phyloP scores from a whole-genome alignment of 352 stramenopile genomes.

The Pythium sp. region DNA sequence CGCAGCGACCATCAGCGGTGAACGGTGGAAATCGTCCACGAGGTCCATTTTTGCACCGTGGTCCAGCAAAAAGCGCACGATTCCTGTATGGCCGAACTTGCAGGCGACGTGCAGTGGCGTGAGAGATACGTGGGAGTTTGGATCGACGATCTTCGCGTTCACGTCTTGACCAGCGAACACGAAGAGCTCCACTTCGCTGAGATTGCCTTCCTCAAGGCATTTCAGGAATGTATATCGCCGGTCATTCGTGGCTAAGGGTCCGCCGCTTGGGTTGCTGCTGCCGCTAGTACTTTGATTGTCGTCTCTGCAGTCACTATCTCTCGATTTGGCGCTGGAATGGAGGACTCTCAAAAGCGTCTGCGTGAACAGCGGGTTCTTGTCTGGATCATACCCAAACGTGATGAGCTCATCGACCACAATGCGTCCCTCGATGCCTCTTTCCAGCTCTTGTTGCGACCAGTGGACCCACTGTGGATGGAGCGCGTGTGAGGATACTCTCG shows the following conservation, averaged over 20 bases:
- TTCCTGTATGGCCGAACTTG: conserved; percentile 36
- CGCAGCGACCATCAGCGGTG: conserved; percentile 61
- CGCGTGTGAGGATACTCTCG: conserved; percentile 16
- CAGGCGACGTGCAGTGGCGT: conserved; percentile 56
- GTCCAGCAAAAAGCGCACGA: conserved; percentile 49
- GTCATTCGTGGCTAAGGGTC: neutral
- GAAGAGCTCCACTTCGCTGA: conserved; percentile 60
- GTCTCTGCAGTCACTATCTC: conserved; percentile 15
- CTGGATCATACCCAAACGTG: conserved; percentile 41
- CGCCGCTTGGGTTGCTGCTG: neutral
- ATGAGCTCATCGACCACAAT: conserved; percentile 58
- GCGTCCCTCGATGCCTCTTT: conserved; percentile 53
- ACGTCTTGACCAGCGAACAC: conserved; percentile 64
- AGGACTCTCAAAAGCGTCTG: conserved; percentile 34
- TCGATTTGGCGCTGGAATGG: neutral
- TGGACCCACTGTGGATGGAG: conserved; percentile 63
- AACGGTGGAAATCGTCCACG: conserved; percentile 51
- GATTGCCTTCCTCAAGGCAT: conserved; percentile 38
- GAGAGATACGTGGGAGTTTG: conserved; percentile 29
- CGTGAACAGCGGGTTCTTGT: conserved; percentile 51
- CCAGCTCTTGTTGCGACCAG: conserved; percentile 62
- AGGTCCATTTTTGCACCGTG: conserved; percentile 43
- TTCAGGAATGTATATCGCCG: conserved; percentile 47
- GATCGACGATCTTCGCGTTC: conserved; percentile 35
- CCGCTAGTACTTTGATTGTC: conserved; percentile 9